A percentile compares a stretch with the other conserved stretches of the same genome.
These are phyloP conservation scores for Pseudisothecium myosuroides DNA, from an alignment of 225 moss, liverwort and hornwort genomes.

Conservation along the genomic window DNA sequence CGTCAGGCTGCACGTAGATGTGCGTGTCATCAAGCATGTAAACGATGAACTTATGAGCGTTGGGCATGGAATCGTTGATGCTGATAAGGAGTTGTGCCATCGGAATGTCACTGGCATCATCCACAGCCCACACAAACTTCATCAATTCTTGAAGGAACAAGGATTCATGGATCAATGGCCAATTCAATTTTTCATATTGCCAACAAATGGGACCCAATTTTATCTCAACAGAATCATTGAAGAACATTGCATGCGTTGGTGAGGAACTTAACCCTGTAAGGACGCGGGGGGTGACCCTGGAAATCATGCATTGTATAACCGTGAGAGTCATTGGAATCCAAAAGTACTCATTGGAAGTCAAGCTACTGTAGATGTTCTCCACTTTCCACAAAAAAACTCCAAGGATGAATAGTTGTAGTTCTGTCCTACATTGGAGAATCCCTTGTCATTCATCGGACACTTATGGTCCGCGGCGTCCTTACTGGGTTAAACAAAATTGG, in stretches of 20 bases:
- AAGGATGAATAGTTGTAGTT: too few species aligned
- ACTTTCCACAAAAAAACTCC: too few species aligned
- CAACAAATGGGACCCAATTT: not conserved
- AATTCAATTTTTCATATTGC: not conserved
- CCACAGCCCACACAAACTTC: not conserved
- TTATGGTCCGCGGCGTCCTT: too few species aligned
- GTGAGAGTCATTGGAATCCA: too few species aligned
- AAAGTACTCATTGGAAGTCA: too few species aligned
- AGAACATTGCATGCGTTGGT: not conserved
- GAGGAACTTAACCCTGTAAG: too few species aligned
- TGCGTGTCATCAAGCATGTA: slow-evolving; percentile 95
- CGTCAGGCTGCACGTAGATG: slow-evolving; percentile 73
- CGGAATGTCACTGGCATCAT: slow-evolving; percentile 72
- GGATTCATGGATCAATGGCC: not conserved
- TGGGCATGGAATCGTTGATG: slow-evolving; percentile 73
- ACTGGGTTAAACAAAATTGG: not conserved
- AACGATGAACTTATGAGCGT: slow-evolving; percentile 82
- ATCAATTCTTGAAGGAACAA: not conserved
- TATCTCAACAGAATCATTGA: not conserved
- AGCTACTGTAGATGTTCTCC: too few species aligned
- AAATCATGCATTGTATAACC: too few species aligned
- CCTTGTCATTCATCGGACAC: too few species aligned
- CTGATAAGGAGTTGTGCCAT: slow-evolving; percentile 89
- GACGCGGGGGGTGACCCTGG: too few species aligned
- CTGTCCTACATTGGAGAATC: too few species aligned